These are phyloP conservation scores for Beta corolliflora DNA, from an alignment of 179 eudicot genomes.

Conservation along the genomic window DNA sequence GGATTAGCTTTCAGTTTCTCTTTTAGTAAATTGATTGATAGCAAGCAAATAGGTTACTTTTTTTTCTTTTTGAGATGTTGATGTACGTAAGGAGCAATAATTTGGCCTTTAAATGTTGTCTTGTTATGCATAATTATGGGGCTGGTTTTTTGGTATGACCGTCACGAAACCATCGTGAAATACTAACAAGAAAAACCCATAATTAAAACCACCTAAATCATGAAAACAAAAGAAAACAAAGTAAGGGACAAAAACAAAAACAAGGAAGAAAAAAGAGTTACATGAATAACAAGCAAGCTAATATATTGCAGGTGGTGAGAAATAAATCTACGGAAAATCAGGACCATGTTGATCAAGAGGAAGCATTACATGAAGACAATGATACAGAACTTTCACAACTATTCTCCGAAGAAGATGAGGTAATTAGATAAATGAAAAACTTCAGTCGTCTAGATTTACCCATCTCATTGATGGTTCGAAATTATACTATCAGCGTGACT, in stretches of 20 bases:
- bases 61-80: slow-evolving; percentile 15
- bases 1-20: not conserved
- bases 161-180: slow-evolving; percentile 30
- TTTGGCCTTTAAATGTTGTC: slow-evolving; percentile 19
- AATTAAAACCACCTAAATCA: slow-evolving; percentile 8
- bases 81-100: slow-evolving; percentile 1
- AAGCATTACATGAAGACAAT: slow-evolving; percentile 33
- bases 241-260: not conserved
- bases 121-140: slow-evolving; percentile 27
- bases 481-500: no score
- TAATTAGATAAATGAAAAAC: slow-evolving; percentile 4
- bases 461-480: no score
- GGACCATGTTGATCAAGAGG: slow-evolving; percentile 31
- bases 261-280: not conserved
- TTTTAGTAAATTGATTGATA: not conserved
- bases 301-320: slow-evolving; percentile 33
- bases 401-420: slow-evolving; percentile 84
- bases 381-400: slow-evolving; percentile 66
- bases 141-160: slow-evolving; percentile 23
- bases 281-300: slow-evolving; percentile 8
- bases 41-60: slow-evolving; percentile 25
- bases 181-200: slow-evolving; percentile 18
- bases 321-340: slow-evolving; percentile 34
- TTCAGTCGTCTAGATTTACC: no score
- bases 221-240: not conserved